Percentiles rank a stretch among this genome's conserved stretches.
These are phyloP conservation scores for Irpex sp. DNA, from an alignment of 1,284 basidiomycete species.

Conservation along the genomic window DNA sequence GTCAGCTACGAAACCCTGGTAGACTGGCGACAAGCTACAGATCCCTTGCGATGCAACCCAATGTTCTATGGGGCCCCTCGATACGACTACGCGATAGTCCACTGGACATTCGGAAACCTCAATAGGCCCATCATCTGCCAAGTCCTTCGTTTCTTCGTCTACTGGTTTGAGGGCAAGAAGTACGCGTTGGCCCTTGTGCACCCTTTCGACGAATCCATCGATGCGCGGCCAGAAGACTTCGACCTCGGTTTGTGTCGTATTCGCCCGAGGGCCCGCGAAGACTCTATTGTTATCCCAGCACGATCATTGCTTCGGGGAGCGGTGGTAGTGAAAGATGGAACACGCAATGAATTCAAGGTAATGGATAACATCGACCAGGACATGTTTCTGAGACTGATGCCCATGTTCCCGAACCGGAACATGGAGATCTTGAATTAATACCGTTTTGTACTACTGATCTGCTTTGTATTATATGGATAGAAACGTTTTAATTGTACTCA, in stretches of 20 bases:
- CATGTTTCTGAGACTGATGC: not conserved
- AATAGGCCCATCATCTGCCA: not conserved
- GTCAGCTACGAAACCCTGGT: conserved; percentile 26
- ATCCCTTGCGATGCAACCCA: conserved; percentile 25
- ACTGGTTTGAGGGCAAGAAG: not conserved
- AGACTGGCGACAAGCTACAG: conserved; percentile 19
- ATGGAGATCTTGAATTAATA: not conserved
- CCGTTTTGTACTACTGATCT: too few species aligned
- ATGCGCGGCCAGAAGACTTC: not conserved
- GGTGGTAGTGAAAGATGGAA: not conserved
- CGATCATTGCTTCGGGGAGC: not conserved
- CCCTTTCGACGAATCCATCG: not conserved
- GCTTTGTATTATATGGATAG: too few species aligned
- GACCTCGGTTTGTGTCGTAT: not conserved
- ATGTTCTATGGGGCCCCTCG: conserved; percentile 19
- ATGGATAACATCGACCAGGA: not conserved
- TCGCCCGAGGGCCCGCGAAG: not conserved
- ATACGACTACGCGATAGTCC: conserved; percentile 24
- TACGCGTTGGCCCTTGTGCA: not conserved
- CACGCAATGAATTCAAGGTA: not conserved
- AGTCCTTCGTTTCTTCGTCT: not conserved
- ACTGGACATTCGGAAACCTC: not conserved
- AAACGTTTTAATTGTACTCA: too few species aligned
- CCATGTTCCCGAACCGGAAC: not conserved
- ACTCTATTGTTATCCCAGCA: not conserved